A percentile compares a stretch with the other conserved stretches of the same genome.
Evolutionary conservation across 2,329 filamentous ascomycete genomes (phyloP).

Genomic region (Atkinsonella hypoxylon): DNA sequence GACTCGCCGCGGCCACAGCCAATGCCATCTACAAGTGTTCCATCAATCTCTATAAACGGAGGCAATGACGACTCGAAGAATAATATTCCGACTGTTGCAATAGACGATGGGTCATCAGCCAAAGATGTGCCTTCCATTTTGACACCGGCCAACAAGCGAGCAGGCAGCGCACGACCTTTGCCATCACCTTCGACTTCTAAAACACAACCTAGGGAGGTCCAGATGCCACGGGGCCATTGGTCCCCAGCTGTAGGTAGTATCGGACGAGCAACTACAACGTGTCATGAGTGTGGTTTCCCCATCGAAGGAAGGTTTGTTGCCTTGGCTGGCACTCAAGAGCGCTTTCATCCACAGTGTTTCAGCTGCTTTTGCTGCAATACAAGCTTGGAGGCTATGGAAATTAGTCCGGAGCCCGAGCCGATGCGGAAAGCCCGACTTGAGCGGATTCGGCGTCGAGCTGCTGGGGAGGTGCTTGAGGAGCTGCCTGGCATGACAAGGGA

Average conservation of each 20-base stretch:
- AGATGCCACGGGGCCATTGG: constrained; percentile 42
- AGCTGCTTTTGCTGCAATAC: constrained; percentile 79
- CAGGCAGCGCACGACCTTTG: constrained; percentile 21
- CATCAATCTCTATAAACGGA: constrained; percentile 24
- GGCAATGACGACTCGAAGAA: constrained; percentile 11
- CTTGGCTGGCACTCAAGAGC: constrained; percentile 56
- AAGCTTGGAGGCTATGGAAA: constrained; percentile 84
- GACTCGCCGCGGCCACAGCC: constrained; percentile 21
- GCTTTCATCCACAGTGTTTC: constrained; percentile 93
- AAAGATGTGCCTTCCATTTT: constrained; percentile 32
- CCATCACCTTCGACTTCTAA: constrained; percentile 31
- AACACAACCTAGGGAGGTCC: constrained; percentile 22
- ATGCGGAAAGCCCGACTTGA: constrained; percentile 60
- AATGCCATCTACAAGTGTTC: constrained; percentile 18
- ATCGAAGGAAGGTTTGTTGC: constrained; percentile 88
- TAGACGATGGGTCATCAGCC: constrained; percentile 22
- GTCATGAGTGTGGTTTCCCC: constrained; percentile 69
- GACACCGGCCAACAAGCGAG: constrained; percentile 28
- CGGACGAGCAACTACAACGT: constrained; percentile 54
- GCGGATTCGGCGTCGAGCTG: constrained; percentile 52
- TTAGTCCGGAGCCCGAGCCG: constrained; percentile 78
- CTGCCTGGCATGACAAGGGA: constrained; percentile 50
- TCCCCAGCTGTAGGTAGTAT: constrained; percentile 37
- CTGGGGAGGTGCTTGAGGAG: constrained; percentile 48
- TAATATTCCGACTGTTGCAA: constrained; percentile 38